Base-by-base conservation (phyloP, 768 basidiomycete genomes). In the Asterophora lycoperdoides region DNA sequence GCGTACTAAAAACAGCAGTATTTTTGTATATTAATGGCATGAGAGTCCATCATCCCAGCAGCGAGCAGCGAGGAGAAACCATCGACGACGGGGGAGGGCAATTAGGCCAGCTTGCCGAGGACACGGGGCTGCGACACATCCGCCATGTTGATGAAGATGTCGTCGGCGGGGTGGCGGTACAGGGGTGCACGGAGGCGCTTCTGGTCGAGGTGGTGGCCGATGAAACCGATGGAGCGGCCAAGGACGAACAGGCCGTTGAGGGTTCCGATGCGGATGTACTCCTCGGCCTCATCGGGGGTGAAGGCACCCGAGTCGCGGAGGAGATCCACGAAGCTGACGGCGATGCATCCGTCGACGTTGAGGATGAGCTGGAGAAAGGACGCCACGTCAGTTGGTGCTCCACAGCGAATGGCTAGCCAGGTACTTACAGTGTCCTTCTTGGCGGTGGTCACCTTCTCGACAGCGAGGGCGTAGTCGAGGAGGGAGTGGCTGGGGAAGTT, bases 231-330 rank as follows among this genome's bases (percentile, higher is more conserved):
- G 67, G 89, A 92, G 57, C 95, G 90, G 40, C 95, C 95, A 46
- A 97, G 84, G 39, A 99, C 95, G 72, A 98, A 98, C 51, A 99
- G 77, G 49, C 94, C 95, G 64, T 97, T 98, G 49, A 99, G 80
- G 3, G 89, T 89, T 45, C 93, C 93, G 54, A 93, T 93, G 80
- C 90, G 93, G 75, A 92, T 92, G 77, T 97, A 98, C 70, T 98
- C 95, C 47, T 93, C 87, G 5, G 93, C 94, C 70, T 97, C 95
- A 51, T 98, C 94, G 9, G 86, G 78, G 1, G 88, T 91, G 80
- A 99, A 97, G 7, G 94, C 94, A 49, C 94, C 94, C 46, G 80
- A 84, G 67, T 93, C 91, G 33, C 87, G 82, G 55, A 96, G 81
- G 44, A 97, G 79, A 69, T 97, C 94, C 56, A 94, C 92, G 76